These are phyloP conservation scores for Hippophae tibetana DNA, from an alignment of 306 rosid species.

Conservation along the genomic window DNA sequence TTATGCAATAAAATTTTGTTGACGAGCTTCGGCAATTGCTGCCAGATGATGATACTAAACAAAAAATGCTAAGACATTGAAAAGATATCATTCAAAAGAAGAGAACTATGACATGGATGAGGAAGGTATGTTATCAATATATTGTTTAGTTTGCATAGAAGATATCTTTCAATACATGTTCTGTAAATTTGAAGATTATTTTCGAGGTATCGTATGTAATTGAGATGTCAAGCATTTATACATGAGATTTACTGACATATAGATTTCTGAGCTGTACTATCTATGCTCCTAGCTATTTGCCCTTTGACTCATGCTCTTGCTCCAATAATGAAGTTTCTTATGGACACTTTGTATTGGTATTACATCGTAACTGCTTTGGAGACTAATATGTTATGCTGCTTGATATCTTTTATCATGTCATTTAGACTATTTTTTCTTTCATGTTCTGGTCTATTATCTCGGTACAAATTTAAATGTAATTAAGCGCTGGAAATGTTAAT, in stretches of 20 bases:
- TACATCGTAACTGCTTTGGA: neutral
- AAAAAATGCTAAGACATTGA: slow-evolving; percentile 63
- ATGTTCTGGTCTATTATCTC: neutral
- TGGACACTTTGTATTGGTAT: neutral
- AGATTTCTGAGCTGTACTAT: neutral
- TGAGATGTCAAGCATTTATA: neutral
- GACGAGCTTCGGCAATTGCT: slow-evolving; percentile 62
- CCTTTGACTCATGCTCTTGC: neutral
- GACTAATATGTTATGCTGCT: neutral
- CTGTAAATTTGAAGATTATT: too few species aligned
- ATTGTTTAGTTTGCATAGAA: too few species aligned
- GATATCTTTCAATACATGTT: too few species aligned
- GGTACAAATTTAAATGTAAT: too few species aligned
- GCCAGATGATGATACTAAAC: slow-evolving; percentile 53
- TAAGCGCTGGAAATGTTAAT: too few species aligned
- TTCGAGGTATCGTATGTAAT: neutral
- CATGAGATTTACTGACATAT: neutral
- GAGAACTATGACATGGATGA: slow-evolving; percentile 53
- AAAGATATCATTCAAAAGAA: slow-evolving; percentile 61
- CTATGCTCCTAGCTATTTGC: neutral
- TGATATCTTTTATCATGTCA: neutral
- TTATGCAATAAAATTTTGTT: slow-evolving; percentile 83
- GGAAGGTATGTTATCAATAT: slow-evolving; percentile 40
- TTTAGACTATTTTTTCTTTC: neutral
- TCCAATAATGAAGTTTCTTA: neutral